Evolutionary conservation across 768 basidiomycete species (phyloP).

Genomic region (Kwoniella pini): DNA sequence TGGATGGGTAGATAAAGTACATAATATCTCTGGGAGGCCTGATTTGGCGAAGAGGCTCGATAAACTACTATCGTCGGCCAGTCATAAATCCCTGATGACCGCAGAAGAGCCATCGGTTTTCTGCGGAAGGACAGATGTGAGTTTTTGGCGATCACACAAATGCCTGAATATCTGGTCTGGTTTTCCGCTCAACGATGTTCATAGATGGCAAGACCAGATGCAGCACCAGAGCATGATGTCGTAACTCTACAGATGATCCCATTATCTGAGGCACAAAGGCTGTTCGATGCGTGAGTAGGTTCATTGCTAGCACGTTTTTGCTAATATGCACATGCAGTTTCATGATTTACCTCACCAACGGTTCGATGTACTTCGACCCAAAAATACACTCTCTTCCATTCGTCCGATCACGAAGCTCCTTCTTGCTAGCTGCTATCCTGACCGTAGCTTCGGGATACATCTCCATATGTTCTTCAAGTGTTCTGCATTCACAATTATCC

Average conservation of each 20-base stretch:
- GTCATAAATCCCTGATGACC: neutral
- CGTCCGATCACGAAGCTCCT: constrained; percentile 17
- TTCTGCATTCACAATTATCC: constrained; percentile 10
- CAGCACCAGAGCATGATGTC: constrained; percentile 20
- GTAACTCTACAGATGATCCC: constrained; percentile 17
- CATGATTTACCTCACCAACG: constrained; percentile 20
- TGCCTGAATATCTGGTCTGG: no score
- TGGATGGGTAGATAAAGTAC: constrained; percentile 9
- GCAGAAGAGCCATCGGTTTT: constrained; percentile 16
- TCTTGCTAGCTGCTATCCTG: constrained; percentile 16
- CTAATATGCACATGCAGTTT: neutral
- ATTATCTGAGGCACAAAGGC: constrained; percentile 12
- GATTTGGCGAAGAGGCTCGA: constrained; percentile 2
- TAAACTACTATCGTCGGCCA: constrained; percentile 1
- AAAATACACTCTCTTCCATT: constrained; percentile 15
- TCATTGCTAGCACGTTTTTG: neutral
- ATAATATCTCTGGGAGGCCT: neutral
- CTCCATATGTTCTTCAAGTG: constrained; percentile 4
- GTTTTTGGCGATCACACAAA: neutral
- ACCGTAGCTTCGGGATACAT: constrained; percentile 12
- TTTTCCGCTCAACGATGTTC: no score
- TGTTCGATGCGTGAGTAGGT: constrained; percentile 16
- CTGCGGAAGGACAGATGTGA: constrained; percentile 19
- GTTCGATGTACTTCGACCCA: constrained; percentile 21
- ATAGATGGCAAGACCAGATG: constrained; percentile 20